Conservation (phyloP, 352 stramenopile genomes). For the Thraustochytrium sp. region DNA sequence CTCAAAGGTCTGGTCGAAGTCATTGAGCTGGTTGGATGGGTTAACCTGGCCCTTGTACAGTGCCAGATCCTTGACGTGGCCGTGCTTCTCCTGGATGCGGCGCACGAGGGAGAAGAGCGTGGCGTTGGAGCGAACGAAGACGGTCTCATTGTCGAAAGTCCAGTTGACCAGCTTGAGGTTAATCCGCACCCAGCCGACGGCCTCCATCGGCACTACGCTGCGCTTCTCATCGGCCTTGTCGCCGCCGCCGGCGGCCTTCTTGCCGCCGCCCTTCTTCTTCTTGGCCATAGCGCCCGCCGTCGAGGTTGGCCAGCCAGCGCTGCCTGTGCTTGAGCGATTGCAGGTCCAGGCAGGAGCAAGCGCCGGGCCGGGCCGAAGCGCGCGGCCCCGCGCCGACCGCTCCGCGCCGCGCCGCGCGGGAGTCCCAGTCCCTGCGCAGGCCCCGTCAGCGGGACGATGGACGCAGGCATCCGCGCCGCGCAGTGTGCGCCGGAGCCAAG, state of each 20-base stretch:
- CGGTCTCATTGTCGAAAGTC: conserved; percentile 28
- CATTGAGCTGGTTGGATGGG: neutral
- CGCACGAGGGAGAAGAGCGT: conserved; percentile 19
- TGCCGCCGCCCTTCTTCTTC: conserved; percentile 12
- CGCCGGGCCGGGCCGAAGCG: too few relatives aligned
- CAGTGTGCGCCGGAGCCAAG: too few relatives aligned
- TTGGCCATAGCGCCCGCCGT: neutral
- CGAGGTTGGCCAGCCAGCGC: neutral
- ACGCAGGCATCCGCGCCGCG: too few relatives aligned
- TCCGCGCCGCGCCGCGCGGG: too few relatives aligned
- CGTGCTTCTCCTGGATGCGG: conserved; percentile 25
- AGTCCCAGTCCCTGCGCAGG: too few relatives aligned
- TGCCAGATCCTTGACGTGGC: conserved; percentile 17
- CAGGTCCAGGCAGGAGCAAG: too few relatives aligned
- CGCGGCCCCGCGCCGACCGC: too few relatives aligned
- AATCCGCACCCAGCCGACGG: neutral
- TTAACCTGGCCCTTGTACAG: conserved; percentile 35
- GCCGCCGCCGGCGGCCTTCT: neutral
- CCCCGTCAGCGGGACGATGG: too few relatives aligned
- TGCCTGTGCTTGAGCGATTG: neutral
- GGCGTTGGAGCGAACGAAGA: conserved; percentile 2
- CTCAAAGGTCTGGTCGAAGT: neutral
- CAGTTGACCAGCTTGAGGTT: conserved; percentile 41
- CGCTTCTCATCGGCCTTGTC: neutral
- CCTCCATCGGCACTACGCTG: neutral